Conservation (phyloP, 2,329 filamentous ascomycete species). For the Epichloe sylvatica region DNA sequence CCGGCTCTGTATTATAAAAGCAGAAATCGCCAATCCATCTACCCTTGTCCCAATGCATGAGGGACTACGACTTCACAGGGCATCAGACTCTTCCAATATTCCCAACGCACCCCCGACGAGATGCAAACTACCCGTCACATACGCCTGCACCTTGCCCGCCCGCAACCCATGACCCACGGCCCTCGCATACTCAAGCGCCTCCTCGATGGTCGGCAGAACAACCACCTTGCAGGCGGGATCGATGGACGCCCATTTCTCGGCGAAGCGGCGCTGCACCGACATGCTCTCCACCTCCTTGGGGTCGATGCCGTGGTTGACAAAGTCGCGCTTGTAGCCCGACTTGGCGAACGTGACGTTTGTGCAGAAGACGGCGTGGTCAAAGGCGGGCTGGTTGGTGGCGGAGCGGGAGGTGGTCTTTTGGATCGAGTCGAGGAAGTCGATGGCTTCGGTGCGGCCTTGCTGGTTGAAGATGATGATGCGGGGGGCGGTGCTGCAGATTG, state of each 20-base stretch:
- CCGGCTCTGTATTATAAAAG: slow-evolving; percentile 22
- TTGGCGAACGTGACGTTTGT: slow-evolving; percentile 52
- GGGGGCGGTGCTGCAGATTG: slow-evolving; percentile 17
- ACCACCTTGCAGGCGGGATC: slow-evolving; percentile 32
- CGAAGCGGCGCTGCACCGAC: slow-evolving; percentile 38
- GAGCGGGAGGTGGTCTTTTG: slow-evolving; percentile 20
- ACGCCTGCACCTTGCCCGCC: slow-evolving; percentile 28
- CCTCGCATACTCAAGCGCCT: slow-evolving; percentile 36
- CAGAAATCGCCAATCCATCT: too few relatives aligned
- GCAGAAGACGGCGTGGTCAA: slow-evolving; percentile 69
- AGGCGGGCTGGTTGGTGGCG: slow-evolving; percentile 23
- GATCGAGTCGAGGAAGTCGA: slow-evolving; percentile 39
- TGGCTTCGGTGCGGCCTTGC: slow-evolving; percentile 41
- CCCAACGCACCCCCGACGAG: slow-evolving; percentile 42
- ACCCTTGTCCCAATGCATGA: too few relatives aligned
- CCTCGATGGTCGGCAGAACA: slow-evolving; percentile 39
- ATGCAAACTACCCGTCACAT: slow-evolving; percentile 51
- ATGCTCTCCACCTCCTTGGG: slow-evolving; percentile 36
- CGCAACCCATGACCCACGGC: slow-evolving; percentile 19
- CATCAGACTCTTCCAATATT: slow-evolving; percentile 33
- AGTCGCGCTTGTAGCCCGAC: slow-evolving; percentile 40
- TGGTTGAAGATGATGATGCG: slow-evolving; percentile 79
- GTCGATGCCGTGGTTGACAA: slow-evolving; percentile 41
- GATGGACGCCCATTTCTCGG: slow-evolving; percentile 34
- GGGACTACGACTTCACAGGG: slow-evolving; percentile 16